Evolutionary conservation across 208 protist species (phyloP), one percentile per base, ranked within the genome.

Genomic region (Trypanosoma congolense): DNA sequence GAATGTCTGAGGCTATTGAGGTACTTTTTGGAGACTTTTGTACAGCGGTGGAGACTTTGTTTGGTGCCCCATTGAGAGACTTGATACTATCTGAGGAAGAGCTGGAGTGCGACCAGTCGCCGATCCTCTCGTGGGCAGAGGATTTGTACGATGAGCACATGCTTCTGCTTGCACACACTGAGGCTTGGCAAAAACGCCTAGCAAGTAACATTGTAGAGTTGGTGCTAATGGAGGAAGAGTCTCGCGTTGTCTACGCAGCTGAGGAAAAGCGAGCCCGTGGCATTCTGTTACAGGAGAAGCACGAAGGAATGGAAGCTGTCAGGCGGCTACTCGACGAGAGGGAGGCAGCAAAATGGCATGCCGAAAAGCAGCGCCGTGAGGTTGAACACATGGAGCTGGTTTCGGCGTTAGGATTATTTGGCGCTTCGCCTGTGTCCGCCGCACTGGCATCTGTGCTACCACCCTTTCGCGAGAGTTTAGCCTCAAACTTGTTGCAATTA

Each of bases 1-100:
- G 33, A 8, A 95, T 95, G 88, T 95, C 84, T 42, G 55, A n/a
- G 4, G 85, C 84, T 52, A 95, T 95, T 30, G 71, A 91, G 25
- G 22, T 70, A 2, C 57, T 95, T 10, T 79, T 91, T 57, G 43
- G 53, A 10, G 48, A 31, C 1, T 90, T 80, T 47, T 80, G 66
- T 26, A 46, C 29, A 21, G 5, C 38, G 19, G 33, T 70, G n/a
- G 30, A 40, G n/a, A 6, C 19, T 9, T 52, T 78, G 3, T 78
- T 69, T 55, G 55, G 14, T 2, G 19, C 4, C 1, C 49, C 59
- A 14, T 40, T 66, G 24, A 22, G 36, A 1, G 69, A 67, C 22
- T 12, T 50, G 9, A 21, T 75, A 16, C 14, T 81, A 12, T 72
- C 29, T n/a, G 62, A 61, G n/a, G 30, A 51, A 12, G 36, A 43